Base-by-base conservation (phyloP, 106 monocot genomes). In the Phalaenopsis equestris region DNA sequence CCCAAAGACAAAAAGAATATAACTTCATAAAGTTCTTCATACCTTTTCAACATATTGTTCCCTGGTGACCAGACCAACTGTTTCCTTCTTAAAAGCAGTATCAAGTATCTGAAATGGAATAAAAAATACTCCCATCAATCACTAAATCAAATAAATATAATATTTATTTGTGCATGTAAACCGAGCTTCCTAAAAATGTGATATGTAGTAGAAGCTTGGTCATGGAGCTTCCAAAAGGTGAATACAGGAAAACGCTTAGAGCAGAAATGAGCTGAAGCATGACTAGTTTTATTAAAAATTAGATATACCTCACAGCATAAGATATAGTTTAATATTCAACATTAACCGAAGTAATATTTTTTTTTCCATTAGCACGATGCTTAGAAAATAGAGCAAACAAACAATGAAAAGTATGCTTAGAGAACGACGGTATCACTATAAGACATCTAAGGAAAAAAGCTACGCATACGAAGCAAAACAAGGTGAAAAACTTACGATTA, bases 41-140 rank as follows among this genome's bases (percentile, higher is more conserved):
- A 99, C 99, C 99, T 94, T 99, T 80, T 99, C 99, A 67, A 99
- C 99, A 82, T 99, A 99, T 80, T 99, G 86, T 77, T 99, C 99
- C 82, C 99, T 91, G 11, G 99, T 95, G 78, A 99, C 95, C 30
- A 99, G 78, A 83, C 99, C 99, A 81, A 99, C 89, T 49, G 99
- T 99, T 86, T 99, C 99, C 91, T 99, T 99, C 81, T 99, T 99
- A 79, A 99, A 99, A 55, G 99, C 99, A 84, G 95, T 95, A 83
- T 99, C 99, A 17, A 99, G 87, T 88, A 99, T 91, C 99, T 99
- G 83, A 78, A 79, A 83, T 45, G 12, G 3, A 38, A 80, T 19
- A 2, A 81, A 43, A 38, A 43, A 1, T 5, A 38, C 10, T 70
- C 23, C 38, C 11, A 38, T 70, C 38, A 70, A 70, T 15, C 36